Base-by-base conservation (phyloP, 2,329 filamentous ascomycete species). In the Pseudocercospora crystallina region DNA sequence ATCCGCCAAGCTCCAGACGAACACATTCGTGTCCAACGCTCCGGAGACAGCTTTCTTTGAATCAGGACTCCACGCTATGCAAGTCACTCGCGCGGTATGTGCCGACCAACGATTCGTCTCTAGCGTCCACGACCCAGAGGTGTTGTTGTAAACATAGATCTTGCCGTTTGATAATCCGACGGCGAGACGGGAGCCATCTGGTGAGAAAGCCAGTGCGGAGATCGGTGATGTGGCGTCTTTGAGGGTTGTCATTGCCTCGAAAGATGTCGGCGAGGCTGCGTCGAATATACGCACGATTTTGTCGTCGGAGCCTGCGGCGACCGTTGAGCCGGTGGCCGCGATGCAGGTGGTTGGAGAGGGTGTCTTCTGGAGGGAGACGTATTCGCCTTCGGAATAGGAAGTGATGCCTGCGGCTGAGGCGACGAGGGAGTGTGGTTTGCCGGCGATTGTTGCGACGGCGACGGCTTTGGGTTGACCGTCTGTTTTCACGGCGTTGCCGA, bases 11-110 rank as follows among this genome's bases (percentile, higher is more conserved):
- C 89, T 96, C 90, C 94, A 99, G 29, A 96, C 84, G 67, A 89
- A 91, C 14, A 99, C 81, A 65, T 95, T 90, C 0, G 92, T 96
- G 69, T 99, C 94, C 43, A 99, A 74, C 39, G 84, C 86, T 10
- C 91, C 92, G 67, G 88, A 95, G 14, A 84, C 89, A 2, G 91
- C 85, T 66, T 90, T 87, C 15, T 85, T 86, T 10, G 86, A 87
- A 13, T 82, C 81, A 13, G 80, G 76, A 63, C 91, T 89, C 94
- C 94, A 99, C 11, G 85, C 77, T 48, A 89, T 77, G 40, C 77
- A 78, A 11, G 82, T 86, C 40, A 89, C 79, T 40, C 85, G 79
- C 7, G 80, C 84, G 1, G 84, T 87, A 63, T 89, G 86, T 11
- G 84, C 84, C 2, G 81, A 84, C 86, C 86, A 89, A 53, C 85